Evolutionary conservation across 768 basidiomycete genomes (phyloP).

Genomic region (Lactarius sanguifluus): DNA sequence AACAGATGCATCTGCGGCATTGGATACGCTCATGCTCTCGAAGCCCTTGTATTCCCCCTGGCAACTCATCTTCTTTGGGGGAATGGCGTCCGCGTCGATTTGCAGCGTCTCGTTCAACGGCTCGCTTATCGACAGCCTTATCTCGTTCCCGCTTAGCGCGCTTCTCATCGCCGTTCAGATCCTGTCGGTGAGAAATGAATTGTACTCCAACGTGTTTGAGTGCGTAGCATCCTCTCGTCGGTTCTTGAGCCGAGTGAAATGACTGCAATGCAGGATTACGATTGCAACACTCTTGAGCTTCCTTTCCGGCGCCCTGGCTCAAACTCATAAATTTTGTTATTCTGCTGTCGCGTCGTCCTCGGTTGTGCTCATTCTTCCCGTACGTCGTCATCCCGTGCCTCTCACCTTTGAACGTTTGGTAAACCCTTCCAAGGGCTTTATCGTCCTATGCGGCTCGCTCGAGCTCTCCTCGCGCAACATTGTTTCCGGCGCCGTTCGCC

Average conservation of each 20-base stretch:
- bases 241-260: slow-evolving; percentile 8
- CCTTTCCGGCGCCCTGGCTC: slow-evolving; percentile 69
- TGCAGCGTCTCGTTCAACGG: slow-evolving; percentile 72
- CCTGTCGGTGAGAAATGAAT: slow-evolving; percentile 67
- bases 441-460: slow-evolving; percentile 69
- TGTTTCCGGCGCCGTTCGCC: slow-evolving; percentile 78
- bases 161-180: slow-evolving; percentile 73
- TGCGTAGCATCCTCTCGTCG: slow-evolving; percentile 34
- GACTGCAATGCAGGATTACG: slow-evolving; percentile 53
- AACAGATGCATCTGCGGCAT: slow-evolving; percentile 62
- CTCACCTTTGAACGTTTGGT: background rate
- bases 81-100: slow-evolving; percentile 73
- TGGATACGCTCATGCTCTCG: slow-evolving; percentile 74
- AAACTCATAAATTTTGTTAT: slow-evolving; percentile 72
- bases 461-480: slow-evolving; percentile 81
- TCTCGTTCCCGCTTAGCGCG: slow-evolving; percentile 72
- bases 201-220: slow-evolving; percentile 83
- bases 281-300: slow-evolving; percentile 80
- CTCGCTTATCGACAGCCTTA: slow-evolving; percentile 72
- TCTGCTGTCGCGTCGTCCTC: slow-evolving; percentile 75
- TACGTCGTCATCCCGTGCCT: slow-evolving; percentile 35
- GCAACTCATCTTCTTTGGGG: slow-evolving; percentile 69
- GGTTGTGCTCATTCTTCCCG: slow-evolving; percentile 78
- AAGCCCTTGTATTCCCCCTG: slow-evolving; percentile 59
- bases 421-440: slow-evolving; percentile 48